Evolutionary conservation across 192 early-diverging fungal genomes (phyloP), one percentile per base, ranked within the genome.

Genomic region (Linnemannia schmuckeri): DNA sequence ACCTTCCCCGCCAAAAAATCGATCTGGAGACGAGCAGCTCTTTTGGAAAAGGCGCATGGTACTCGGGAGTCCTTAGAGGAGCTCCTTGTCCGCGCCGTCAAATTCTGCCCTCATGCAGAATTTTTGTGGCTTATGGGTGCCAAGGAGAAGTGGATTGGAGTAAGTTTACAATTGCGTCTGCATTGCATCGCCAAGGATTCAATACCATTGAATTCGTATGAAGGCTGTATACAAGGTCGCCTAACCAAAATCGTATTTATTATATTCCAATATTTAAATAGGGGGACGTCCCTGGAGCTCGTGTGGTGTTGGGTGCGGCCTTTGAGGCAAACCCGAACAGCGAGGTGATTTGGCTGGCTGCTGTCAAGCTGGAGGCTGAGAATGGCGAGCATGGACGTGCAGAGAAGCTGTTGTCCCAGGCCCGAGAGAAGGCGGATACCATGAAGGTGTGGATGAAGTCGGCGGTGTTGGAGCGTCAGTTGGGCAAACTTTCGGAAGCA

Each of bases 51-150:
- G 73, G 77, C 86, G 1, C 95, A 98, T 72, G 97, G 97, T 20
- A 94, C 96, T 1, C 87, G 80, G 6, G 95, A 95, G 46, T 93
- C 91, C 1, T 88, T 98, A 54, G 96, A 96, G 38, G 93, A 94
- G 74, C 78, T 99, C 52, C 84, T 99, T 40, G 89, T 95, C 71
- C 94, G 97, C 20, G 96, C 97, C 4, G 97, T 99, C 61, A 91
- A 92, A 75, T 93, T 94, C 78, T 98, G 97, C 83, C 98, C 98
- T 61, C 95, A 97, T 54, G 95, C 94, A 27, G 97, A 99, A 87
- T 91, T 96, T 3, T 89, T 99, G 68, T 99, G 98, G 98, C 92
- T 99, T 41, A 99, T 99, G 96, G 95, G 93, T 0, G 98, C 98
- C 41, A 98, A 99, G 84, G 97, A 98, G 71, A 96, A 96, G 85